Base-by-base conservation (phyloP, 805 yeast species). In the Starmera dryadoides region DNA sequence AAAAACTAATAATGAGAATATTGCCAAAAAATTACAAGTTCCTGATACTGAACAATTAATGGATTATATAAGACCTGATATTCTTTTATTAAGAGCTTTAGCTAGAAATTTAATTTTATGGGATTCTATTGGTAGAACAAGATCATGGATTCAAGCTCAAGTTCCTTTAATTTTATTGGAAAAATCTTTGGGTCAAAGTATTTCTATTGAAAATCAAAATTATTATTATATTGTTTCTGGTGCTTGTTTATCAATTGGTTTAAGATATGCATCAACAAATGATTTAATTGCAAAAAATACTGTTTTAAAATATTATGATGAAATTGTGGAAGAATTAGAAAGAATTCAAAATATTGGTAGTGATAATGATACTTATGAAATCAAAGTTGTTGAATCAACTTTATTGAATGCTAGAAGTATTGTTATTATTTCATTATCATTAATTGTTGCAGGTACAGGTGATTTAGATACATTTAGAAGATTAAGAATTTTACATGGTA, bases 391-490 rank as follows among this genome's bases (percentile, higher is more conserved):
- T 0, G 61, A 68, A 31, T 60, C 66, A 33, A 72, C 85, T 9
- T 72, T 82, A 1, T 60, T 68, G 17, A 72, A 71, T 26, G 64
- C 80, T 25, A 77, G 79, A 35, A 78, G 78, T 45, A 63, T 81
- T 1, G 48, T 87, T 12, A 71, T 81, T 1, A 57, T 91, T 5
- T 73, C 93, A 8, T 58, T 75, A 6, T 74, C 96, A 0, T 66
- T 86, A 21, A 71, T 88, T 0, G 84, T 87, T 85, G 89, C 95
- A 2, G 96, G 96, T 1, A 77, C 88, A 14, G 98, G 98, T 1
- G 96, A 93, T 55, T 60, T 89, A 39, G 84, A 78, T 33, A 75
- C 80, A 0, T 73, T 93, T 47, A 70, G 89, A 49, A 69, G 96
- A 38, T 64, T 86, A 33, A 69, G 95, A 42, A 71, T 73, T 20